These are phyloP conservation scores for Tuber microsphaerosporum DNA, from an alignment of 495 filamentous ascomycete genomes.

Conservation along the genomic window DNA sequence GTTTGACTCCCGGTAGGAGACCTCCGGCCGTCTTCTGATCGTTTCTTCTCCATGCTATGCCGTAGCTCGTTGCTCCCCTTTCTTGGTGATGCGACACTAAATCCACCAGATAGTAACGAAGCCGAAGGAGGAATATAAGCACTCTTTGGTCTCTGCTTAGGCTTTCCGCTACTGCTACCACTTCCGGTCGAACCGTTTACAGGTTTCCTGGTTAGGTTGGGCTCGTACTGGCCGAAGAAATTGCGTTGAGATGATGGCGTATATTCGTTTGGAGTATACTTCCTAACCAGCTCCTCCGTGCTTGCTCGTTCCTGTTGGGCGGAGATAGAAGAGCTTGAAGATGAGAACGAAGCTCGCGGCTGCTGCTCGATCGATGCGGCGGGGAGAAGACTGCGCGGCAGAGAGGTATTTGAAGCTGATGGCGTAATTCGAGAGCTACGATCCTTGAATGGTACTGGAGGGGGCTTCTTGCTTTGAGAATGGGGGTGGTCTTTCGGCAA, in stretches of 20 bases:
- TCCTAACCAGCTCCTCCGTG: conserved; percentile 34
- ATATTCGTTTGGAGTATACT: conserved; percentile 39
- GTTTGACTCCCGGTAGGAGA: conserved; percentile 28
- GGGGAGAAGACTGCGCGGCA: conserved; percentile 26
- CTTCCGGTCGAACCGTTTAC: conserved; percentile 8
- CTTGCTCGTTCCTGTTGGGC: conserved; percentile 15
- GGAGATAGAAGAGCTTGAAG: conserved; percentile 9
- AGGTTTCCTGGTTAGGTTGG: conserved; percentile 29
- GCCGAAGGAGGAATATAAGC: conserved; percentile 30
- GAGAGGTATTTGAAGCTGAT: conserved; percentile 24
- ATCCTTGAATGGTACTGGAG: conserved; percentile 14
- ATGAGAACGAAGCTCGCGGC: conserved; percentile 22
- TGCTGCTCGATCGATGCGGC: conserved; percentile 20
- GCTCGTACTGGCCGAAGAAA: conserved; percentile 35
- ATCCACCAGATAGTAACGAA: conserved; percentile 21
- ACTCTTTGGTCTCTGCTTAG: conserved; percentile 40
- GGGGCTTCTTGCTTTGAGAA: conserved; percentile 21
- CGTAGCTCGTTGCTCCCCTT: conserved; percentile 32
- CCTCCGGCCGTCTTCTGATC: conserved; percentile 14
- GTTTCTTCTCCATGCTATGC: conserved; percentile 26
- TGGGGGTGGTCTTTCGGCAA: conserved; percentile 33
- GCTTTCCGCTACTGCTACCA: conserved; percentile 12
- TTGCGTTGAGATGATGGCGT: conserved; percentile 37
- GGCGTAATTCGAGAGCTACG: conserved; percentile 27
- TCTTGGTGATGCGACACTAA: conserved; percentile 29